Conservation (phyloP, 192 early-diverging fungal species). For the Coemansia sp. region DNA sequence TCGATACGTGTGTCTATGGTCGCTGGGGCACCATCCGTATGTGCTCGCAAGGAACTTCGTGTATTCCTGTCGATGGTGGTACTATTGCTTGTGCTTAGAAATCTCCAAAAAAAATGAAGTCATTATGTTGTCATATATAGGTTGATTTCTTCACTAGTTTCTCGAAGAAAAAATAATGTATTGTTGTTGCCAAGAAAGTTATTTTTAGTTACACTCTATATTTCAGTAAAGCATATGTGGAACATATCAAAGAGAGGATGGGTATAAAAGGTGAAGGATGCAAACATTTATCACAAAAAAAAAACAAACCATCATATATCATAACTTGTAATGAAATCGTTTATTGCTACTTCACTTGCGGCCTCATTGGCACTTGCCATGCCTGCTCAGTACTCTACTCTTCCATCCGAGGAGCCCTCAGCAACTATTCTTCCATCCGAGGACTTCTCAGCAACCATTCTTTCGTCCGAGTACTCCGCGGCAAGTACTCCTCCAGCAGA, state of each 20-base stretch:
- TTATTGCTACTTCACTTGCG: background rate
- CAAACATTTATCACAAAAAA: too few relatives aligned
- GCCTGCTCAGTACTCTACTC: background rate
- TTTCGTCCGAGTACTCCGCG: background rate
- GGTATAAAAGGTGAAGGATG: too few relatives aligned
- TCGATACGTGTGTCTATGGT: constrained; percentile 44
- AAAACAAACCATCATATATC: too few relatives aligned
- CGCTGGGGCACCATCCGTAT: constrained; percentile 36
- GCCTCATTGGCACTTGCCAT: constrained; percentile 11
- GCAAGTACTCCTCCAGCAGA: background rate
- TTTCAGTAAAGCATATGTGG: background rate
- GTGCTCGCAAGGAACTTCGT: constrained; percentile 27
- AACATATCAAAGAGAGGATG: background rate
- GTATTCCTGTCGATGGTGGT: constrained; percentile 8
- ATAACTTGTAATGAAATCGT: constrained; percentile 2
- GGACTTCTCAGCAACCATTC: constrained; percentile 13
- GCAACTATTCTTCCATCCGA: background rate
- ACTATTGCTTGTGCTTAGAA: constrained; percentile 30
- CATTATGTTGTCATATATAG: too few relatives aligned
- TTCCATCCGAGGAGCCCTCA: background rate
- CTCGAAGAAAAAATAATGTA: too few relatives aligned
- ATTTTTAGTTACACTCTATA: too few relatives aligned
- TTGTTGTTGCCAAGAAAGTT: too few relatives aligned
- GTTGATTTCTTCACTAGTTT: too few relatives aligned
- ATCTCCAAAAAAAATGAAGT: too few relatives aligned